Evolutionary conservation across 2,329 filamentous ascomycete genomes (phyloP).

Genomic region (Xylaria sp.): DNA sequence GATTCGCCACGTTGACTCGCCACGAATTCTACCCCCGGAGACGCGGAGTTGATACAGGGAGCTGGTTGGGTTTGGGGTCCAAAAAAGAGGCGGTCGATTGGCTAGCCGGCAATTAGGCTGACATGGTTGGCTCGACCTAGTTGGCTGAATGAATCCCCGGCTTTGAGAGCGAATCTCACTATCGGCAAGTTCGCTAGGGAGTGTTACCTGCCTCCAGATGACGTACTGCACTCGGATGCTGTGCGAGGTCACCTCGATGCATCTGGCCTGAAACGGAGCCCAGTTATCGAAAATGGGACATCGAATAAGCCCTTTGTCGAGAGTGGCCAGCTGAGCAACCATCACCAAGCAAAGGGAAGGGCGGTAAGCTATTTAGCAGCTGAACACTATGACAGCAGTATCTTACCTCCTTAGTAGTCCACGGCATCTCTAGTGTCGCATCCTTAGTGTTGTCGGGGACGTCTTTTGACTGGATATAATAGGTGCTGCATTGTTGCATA

Average conservation of each 20-base stretch:
- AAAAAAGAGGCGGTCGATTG: slow-evolving; percentile 7
- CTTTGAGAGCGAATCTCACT: background rate
- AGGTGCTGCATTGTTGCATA: no score
- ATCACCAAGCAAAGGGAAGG: background rate
- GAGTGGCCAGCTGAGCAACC: slow-evolving; percentile 3
- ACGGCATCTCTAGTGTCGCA: no score
- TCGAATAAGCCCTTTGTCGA: background rate
- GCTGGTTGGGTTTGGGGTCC: background rate
- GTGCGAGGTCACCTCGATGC: slow-evolving; percentile 14
- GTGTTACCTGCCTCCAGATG: no score
- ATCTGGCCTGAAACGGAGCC: background rate
- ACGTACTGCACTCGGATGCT: no score
- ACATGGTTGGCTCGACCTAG: slow-evolving; percentile 2
- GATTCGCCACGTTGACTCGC: slow-evolving; percentile 22
- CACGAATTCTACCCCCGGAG: no score
- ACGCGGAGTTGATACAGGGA: background rate
- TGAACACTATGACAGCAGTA: background rate
- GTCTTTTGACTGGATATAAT: no score
- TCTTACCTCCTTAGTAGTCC: background rate
- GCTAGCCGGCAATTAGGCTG: background rate
- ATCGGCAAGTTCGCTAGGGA: background rate
- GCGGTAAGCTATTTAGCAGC: background rate
- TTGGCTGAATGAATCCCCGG: slow-evolving; percentile 15
- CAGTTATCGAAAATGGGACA: background rate
- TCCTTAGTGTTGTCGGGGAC: no score